These are phyloP conservation scores for Candida adriatica DNA, from an alignment of 805 yeast species.

Conservation along the genomic window DNA sequence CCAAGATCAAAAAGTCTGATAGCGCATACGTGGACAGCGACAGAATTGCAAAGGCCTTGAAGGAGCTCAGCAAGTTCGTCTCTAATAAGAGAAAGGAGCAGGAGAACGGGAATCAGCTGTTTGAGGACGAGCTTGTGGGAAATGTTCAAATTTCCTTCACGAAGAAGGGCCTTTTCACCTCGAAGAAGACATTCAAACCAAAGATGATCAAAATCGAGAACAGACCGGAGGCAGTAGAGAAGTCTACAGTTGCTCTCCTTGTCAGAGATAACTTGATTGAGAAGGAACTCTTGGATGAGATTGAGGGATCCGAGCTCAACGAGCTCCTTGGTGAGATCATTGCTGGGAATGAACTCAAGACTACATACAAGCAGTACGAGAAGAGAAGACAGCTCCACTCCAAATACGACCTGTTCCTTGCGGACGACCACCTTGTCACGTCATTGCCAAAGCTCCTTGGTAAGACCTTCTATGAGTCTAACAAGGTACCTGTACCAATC, in stretches of 20 bases:
- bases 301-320: slow-evolving; percentile 23
- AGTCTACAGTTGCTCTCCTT: slow-evolving; percentile 51
- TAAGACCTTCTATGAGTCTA: slow-evolving; percentile 59
- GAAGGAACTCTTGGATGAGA: slow-evolving; percentile 20
- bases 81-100: slow-evolving; percentile 27
- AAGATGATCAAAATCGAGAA: slow-evolving; percentile 33
- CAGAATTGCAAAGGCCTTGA: slow-evolving; percentile 44
- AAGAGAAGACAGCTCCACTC: slow-evolving; percentile 68
- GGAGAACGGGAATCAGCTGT: slow-evolving; percentile 39
- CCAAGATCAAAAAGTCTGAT: not conserved
- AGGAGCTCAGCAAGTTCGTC: slow-evolving; percentile 59
- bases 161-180: slow-evolving; percentile 56
- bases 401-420: slow-evolving; percentile 69
- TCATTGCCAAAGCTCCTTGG: slow-evolving; percentile 81
- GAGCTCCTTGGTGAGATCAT: slow-evolving; percentile 42
- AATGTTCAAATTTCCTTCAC: slow-evolving; percentile 55
- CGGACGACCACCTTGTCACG: slow-evolving; percentile 77
- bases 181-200: slow-evolving; percentile 39
- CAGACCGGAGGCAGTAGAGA: slow-evolving; percentile 31
- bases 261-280: slow-evolving; percentile 56
- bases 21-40: slow-evolving; percentile 21
- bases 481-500: slow-evolving; percentile 65
- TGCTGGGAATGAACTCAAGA: slow-evolving; percentile 69
- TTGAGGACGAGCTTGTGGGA: slow-evolving; percentile 43
- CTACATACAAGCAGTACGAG: slow-evolving; percentile 83